Evolutionary conservation across 2,329 filamentous ascomycete species (phyloP), one percentile per base, ranked within the genome.

Genomic region (Diaporthe sp.): DNA sequence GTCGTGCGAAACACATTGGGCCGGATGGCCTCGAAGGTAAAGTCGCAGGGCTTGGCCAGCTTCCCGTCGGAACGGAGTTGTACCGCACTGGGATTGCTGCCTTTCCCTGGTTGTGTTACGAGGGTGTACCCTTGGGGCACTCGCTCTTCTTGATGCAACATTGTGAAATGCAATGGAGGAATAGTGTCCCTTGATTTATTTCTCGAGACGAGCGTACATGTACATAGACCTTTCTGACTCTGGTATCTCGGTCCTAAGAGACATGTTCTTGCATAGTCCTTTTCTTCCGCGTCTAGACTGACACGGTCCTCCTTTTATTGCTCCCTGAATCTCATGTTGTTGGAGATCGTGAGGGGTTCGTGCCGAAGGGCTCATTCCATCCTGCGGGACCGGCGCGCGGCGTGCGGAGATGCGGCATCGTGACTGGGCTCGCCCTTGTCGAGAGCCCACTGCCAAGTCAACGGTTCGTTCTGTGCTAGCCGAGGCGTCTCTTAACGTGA

Each of bases 1-100:
- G 91, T 92, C 1, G 92, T 93, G 55, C 92, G 86, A 82, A 94
- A 95, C 22, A 94, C 83, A 68, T 92, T 92, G 28, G 87, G 85
- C 22, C 88, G 87, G 40, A 94, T 78, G 0, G 89, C 86, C 79
- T 94, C 90, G 76, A 94, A 93, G 0, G 86, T 86, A 80, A 94
- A 94, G 22, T 86, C 82, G 75, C 90, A 89, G 0, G 85, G 77
- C 35, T 80, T 82, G 2, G 86, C 82, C 28, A 74, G 60, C 25
- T 40, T 74, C 10, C 80, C 79, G 47, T 84, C 82, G 25, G 86
- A 87, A 57, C 82, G 81, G 45, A 91, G 83, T 57, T 83, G 79
- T 8, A 90, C 77, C 0, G 79, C 79, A 8, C 79, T 76, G 61
- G 78, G 70, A 22, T 77, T 67, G 58, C 78, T 71, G 13, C 72